A percentile compares a stretch with the other conserved stretches of the same genome.
phyloP scores from a whole-genome alignment of 2,329 filamentous ascomycete species.

The Cladosporium sp. region DNA sequence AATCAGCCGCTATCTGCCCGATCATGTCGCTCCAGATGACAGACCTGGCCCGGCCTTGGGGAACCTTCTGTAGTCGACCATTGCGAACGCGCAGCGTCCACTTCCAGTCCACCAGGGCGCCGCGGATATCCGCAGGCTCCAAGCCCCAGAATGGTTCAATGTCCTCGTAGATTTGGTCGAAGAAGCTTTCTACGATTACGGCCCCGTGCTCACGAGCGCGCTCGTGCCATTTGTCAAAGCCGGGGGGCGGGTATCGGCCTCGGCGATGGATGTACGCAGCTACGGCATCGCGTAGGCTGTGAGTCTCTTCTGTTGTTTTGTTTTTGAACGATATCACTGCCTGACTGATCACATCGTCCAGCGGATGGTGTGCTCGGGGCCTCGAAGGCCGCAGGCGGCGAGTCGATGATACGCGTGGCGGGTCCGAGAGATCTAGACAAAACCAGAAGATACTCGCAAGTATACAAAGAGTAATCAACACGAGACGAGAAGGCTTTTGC shows the following conservation, averaged over 20 bases:
- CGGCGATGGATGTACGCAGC: slow-evolving; percentile 34
- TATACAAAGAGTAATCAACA: neutral
- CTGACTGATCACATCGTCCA: slow-evolving; percentile 3
- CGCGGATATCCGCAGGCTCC: slow-evolving; percentile 31
- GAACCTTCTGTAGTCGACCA: slow-evolving; percentile 25
- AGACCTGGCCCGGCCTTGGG: neutral
- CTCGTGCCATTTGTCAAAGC: slow-evolving; percentile 40
- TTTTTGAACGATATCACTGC: neutral
- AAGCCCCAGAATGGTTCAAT: slow-evolving; percentile 42
- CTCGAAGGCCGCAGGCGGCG: too few relatives aligned
- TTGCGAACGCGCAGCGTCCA: slow-evolving; percentile 33
- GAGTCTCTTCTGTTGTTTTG: neutral
- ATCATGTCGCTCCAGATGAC: slow-evolving; percentile 32
- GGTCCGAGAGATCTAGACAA: neutral
- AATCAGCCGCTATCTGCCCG: slow-evolving; percentile 26
- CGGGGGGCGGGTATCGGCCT: slow-evolving; percentile 41
- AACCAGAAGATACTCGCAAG: neutral
- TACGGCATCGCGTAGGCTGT: neutral
- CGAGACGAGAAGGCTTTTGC: neutral
- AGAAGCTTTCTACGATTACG: slow-evolving; percentile 41
- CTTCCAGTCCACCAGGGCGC: slow-evolving; percentile 28
- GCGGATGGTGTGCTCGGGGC: neutral
- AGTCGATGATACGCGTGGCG: neutral
- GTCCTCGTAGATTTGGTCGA: slow-evolving; percentile 44
- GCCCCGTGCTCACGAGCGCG: slow-evolving; percentile 34